These are phyloP conservation scores for Zygoascus flipseniorum DNA, from an alignment of 805 yeast genomes.

Conservation along the genomic window DNA sequence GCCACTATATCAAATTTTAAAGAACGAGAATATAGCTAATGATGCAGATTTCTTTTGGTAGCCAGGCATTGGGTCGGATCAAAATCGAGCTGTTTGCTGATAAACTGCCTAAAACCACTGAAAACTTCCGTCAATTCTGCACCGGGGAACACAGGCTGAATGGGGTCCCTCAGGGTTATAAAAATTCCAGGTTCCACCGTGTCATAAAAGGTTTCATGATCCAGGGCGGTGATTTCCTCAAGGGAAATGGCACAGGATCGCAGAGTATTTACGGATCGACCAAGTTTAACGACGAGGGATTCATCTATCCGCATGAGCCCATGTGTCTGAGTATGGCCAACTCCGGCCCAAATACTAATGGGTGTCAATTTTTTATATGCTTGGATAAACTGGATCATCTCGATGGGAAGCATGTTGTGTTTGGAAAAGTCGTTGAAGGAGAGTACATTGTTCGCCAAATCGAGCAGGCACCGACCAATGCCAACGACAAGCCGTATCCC, in stretches of 20 bases:
- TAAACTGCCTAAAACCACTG: constrained; percentile 37
- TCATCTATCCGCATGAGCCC: constrained; percentile 21
- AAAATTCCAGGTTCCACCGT: constrained; percentile 32
- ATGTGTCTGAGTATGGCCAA: constrained; percentile 53
- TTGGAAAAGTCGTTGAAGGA: constrained; percentile 42
- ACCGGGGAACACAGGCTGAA: constrained; percentile 39
- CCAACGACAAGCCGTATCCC: constrained; percentile 25
- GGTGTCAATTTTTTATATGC: constrained; percentile 50
- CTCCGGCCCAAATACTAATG: constrained; percentile 54
- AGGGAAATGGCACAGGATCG: constrained; percentile 39
- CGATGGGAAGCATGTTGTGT: constrained; percentile 43
- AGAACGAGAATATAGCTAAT: not conserved
- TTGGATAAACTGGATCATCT: constrained; percentile 29
- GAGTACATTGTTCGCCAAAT: constrained; percentile 21
- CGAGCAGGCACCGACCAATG: constrained; percentile 25
- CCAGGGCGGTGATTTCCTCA: constrained; percentile 42
- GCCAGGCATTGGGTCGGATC: constrained; percentile 33
- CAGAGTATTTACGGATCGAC: constrained; percentile 34
- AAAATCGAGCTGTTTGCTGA: constrained; percentile 37
- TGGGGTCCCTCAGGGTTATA: constrained; percentile 38
- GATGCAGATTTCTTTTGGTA: constrained; percentile 22
- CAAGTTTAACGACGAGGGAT: constrained; percentile 36
- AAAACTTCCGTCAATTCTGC: constrained; percentile 46
- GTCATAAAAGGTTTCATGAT: constrained; percentile 38
- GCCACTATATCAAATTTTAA: not conserved